Base-by-base conservation (phyloP, 1,139 yeast species). In the Pichia sp. region DNA sequence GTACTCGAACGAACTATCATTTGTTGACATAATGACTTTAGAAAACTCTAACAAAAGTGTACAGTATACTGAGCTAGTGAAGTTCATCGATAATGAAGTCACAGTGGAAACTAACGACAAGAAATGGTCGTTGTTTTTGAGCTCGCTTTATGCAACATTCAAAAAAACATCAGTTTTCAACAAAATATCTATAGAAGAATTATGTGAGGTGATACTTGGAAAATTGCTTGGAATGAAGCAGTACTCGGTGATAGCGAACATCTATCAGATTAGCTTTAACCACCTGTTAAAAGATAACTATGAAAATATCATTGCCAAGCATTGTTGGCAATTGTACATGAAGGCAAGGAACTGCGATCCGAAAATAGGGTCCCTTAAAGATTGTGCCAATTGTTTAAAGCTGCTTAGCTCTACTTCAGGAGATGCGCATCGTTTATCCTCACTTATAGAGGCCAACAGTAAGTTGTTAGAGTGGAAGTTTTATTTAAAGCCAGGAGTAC, bases 281-380 rank as follows among this genome's bases (percentile, higher is more conserved):
- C 38, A 59, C 2, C 32, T 60, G 53, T 59, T 31, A 45, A 51
- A 46, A 3, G 50, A 56, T 6, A 47, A 53, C 13, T 51, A 59
- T 2, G 60, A 65, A 1, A 56, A 61, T 6, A 53, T 69, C 2
- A 52, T 68, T 7, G 36, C 68, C 3, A 53, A 74, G 44, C 74
- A 78, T 61, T 80, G 81, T 56, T 84, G 88, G 88, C 75, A 72
- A 26, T 75, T 76, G 47, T 78, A 79, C 61, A 75, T 78, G 56
- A 68, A 68, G 31, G 81, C 88, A 0, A 66, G 76, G 0, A 78
- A 73, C 59, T 76, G 85, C 23, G 77, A 80, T 55, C 78, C 75
- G 10, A 69, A 70, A 8, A 69, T 73, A 41, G 85, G 85, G 0
- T 75, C 73, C 42, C 67, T 83, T 54, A 68, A 67, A 46, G 71